Percentiles rank a stretch among this genome's conserved stretches.
Evolutionary conservation across 176 grass and related monocot species (phyloP).

Genomic region (maize (Zea mays)): Zm-B73-REFERENCE-NAM-5.0 NC_050105.1:149077501-149078000

Average conservation of each 20-base stretch:
- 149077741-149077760: slow-evolving; percentile 48
- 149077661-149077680: slow-evolving; percentile 55
- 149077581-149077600: slow-evolving; percentile 73
- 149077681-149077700: slow-evolving; percentile 30
- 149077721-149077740: slow-evolving; percentile 60
- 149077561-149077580: slow-evolving; percentile 74
- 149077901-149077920: slow-evolving; percentile 27
- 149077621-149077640: slow-evolving; percentile 49
- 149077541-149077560: slow-evolving; percentile 76
- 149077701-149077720: slow-evolving; percentile 69
- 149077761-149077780: slow-evolving; percentile 51
- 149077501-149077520: too few relatives aligned
- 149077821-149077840: slow-evolving; percentile 57
- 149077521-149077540: too few relatives aligned
- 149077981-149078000: slow-evolving; percentile 33
- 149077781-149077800: slow-evolving; percentile 34
- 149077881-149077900: slow-evolving; percentile 54
- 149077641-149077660: slow-evolving; percentile 58
- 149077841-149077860: slow-evolving; percentile 27
- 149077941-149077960: neutral
- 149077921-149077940: neutral
- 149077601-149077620: slow-evolving; percentile 54
- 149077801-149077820: slow-evolving; percentile 72
- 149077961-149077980: slow-evolving; percentile 28
- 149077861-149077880: slow-evolving; percentile 42